phyloP scores from a whole-genome alignment of 768 basidiomycete species.

The Fibroporia radiculosa region DNA sequence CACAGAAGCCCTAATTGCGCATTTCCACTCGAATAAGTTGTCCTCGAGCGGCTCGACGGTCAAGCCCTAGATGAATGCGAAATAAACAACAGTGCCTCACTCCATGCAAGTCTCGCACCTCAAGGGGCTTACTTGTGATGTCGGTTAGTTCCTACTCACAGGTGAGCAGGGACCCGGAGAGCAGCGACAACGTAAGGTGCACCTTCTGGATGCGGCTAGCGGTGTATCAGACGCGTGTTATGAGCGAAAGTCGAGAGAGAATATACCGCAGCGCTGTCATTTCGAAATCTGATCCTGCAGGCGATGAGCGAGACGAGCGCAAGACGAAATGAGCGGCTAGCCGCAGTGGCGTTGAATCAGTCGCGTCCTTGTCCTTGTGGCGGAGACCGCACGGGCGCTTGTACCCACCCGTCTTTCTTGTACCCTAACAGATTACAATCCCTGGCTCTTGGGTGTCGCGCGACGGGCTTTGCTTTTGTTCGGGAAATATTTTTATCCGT shows the following conservation, averaged over 20 bases:
- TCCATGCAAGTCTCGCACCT: neutral
- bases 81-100: neutral
- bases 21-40: conserved; percentile 74
- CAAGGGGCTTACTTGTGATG: conserved; percentile 54
- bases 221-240: conserved; percentile 1
- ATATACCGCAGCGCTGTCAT: conserved; percentile 36
- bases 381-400: too few species aligned
- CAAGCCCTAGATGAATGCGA: conserved; percentile 44
- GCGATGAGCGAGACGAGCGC: too few species aligned
- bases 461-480: too few species aligned
- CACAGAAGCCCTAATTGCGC: conserved; percentile 67
- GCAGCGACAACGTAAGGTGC: conserved; percentile 3
- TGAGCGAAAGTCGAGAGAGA: neutral
- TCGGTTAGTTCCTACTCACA: conserved; percentile 55
- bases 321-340: too few species aligned
- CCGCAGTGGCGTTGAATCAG: too few species aligned
- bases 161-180: conserved; percentile 9
- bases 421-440: too few species aligned
- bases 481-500: too few species aligned
- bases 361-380: too few species aligned
- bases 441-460: too few species aligned
- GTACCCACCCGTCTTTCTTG: too few species aligned
- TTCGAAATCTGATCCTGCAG: too few species aligned
- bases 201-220: conserved; percentile 73
- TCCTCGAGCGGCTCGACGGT: conserved; percentile 57